Conservation (phyloP, 306 rosid species). For the Acacia melanoxylon region DNA sequence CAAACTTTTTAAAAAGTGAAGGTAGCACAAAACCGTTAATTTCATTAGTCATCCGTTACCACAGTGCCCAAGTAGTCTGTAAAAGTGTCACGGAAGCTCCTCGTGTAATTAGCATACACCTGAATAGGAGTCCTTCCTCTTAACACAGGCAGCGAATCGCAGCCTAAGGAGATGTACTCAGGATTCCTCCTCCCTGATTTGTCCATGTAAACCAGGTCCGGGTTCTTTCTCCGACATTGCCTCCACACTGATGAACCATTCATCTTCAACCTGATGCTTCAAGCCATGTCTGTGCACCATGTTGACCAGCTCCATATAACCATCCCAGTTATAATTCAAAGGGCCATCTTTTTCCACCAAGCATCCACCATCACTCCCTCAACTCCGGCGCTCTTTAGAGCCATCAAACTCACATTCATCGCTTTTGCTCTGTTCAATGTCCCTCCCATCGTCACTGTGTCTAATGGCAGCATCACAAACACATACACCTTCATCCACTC, state of each 20-base stretch:
- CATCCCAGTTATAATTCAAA: slow-evolving; percentile 76
- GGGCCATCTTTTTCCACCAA: slow-evolving; percentile 94
- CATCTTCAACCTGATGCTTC: slow-evolving; percentile 90
- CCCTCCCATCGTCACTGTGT: slow-evolving; percentile 68
- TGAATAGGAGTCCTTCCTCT: slow-evolving; percentile 88
- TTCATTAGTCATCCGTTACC: no score
- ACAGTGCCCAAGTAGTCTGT: slow-evolving; percentile 64
- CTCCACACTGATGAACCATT: slow-evolving; percentile 99
- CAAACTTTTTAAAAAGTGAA: no score
- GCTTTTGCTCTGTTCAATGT: slow-evolving; percentile 65
- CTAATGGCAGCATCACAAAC: slow-evolving; percentile 86
- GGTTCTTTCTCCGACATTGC: slow-evolving; percentile 88
- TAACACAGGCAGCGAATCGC: slow-evolving; percentile 82
- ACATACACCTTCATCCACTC: slow-evolving; percentile 55
- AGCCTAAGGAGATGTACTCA: slow-evolving; percentile 82
- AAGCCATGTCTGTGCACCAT: slow-evolving; percentile 84
- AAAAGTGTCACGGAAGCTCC: slow-evolving; percentile 83
- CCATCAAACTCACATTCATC: slow-evolving; percentile 90
- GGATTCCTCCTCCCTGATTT: slow-evolving; percentile 81
- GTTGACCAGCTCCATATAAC: slow-evolving; percentile 72
- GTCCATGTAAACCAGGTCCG: slow-evolving; percentile 86
- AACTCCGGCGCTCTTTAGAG: slow-evolving; percentile 76
- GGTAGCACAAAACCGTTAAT: no score
- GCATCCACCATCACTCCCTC: slow-evolving; percentile 98
- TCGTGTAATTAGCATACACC: slow-evolving; percentile 84